Conservation (phyloP, 345 rosid genomes). For the Acer yangbiense region DNA sequence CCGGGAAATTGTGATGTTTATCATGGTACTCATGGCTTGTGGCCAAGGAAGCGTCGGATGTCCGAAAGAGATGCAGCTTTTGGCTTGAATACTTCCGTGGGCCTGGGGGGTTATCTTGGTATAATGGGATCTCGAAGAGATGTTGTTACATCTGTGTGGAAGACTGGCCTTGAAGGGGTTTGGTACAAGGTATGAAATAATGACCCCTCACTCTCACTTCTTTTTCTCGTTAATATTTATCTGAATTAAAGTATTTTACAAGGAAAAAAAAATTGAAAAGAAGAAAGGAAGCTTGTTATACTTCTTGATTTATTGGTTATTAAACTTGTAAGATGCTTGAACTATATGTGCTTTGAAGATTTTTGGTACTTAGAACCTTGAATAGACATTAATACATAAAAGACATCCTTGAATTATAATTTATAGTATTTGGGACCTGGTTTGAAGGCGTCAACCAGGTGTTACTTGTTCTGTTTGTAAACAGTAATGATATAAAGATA, state of each 20-base stretch:
- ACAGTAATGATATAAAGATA: neutral
- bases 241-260: neutral
- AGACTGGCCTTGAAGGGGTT: constrained; percentile 91
- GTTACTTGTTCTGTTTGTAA: too few species aligned
- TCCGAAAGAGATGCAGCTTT: constrained; percentile 99
- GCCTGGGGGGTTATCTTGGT: constrained; percentile 95
- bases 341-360: too few species aligned
- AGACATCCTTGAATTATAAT: neutral
- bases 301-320: neutral
- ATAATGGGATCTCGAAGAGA: constrained; percentile 99
- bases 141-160: constrained; percentile 95
- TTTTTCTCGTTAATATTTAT: neutral
- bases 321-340: too few species aligned
- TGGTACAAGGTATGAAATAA: constrained; percentile 80
- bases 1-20: constrained; percentile 48
- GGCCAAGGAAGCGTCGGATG: constrained; percentile 96
- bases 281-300: neutral
- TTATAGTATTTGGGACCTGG: neutral
- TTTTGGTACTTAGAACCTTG: neutral
- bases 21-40: constrained; percentile 68
- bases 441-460: neutral
- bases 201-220: neutral
- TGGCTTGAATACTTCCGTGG: constrained; percentile 90
- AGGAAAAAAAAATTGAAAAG: too few species aligned
- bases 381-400: neutral